Base-by-base conservation (phyloP, 1,139 yeast species). In the Blastobotrys petasosporus region DNA sequence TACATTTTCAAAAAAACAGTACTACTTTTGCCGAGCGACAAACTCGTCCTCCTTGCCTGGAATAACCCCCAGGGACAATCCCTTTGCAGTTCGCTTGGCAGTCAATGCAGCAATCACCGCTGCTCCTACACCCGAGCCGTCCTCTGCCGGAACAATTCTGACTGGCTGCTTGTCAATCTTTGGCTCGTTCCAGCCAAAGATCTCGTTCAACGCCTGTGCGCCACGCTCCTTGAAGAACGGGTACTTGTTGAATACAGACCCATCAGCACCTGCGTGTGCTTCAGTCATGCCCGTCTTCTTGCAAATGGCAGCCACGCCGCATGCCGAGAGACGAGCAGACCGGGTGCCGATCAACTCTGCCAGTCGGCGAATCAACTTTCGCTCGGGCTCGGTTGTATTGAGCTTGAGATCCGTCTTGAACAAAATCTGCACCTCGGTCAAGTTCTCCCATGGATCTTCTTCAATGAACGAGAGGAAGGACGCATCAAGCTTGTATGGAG, bases 91-190 rank as follows among this genome's bases (percentile, higher is more conserved):
- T 71, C 97, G 82, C 67, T 79, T 72, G 67, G 82, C 79, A 47
- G 97, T 85, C 68, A 90, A 77, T 48, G 97, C 97, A 46, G 97
- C 97, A 69, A 90, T 90, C 58, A 92, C 77, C 43, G 97, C 98
- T 46, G 97, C 97, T 62, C 97, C 97, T 38, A 85, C 97, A 70
- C 97, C 98, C 46, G 94, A 82, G 58, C 98, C 98, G 71, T 92
- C 98, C 70, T 90, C 97, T 54, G 98, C 97, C 47, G 90, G 84
- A 37, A 85, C 85, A 59, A 90, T 77, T 54, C 73, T 68, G 62
- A 92, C 79, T 54, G 97, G 97, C 63, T 85, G 85, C 54, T 81
- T 79, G 53, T 70, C 63, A 40, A 74, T 70, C 46, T 69, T 67
- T 42, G 60, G 55, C 44, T 62, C 53, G 36, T 75, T 73, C 96